Base-by-base conservation (phyloP, 371 early-diverging fungal species). In the Rhizopus sp. region DNA sequence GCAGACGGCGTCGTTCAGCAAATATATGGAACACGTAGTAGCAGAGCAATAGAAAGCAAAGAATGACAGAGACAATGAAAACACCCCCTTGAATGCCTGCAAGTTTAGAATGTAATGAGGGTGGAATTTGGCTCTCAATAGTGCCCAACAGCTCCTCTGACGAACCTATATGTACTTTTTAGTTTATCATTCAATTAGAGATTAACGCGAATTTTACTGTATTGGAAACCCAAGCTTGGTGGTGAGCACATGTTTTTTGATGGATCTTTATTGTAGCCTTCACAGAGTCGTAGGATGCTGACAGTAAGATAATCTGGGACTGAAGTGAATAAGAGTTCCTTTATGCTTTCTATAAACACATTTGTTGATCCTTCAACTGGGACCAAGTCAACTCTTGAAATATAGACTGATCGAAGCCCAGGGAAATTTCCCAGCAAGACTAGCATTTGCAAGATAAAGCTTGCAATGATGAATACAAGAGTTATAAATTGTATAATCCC, bases 381-480 rank as follows among this genome's bases (percentile, higher is more conserved):
- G 16, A 35, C 30, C 5, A 59, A 15, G 5, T 59, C 41, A 10
- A 64, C 33, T 15, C 60, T 50, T 39, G 55, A 38, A 9, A 64
- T 59, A 31, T 64, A 51, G 3, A 64, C 55, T 29, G 55, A 55
- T 45, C 52, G 59, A n/a, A 64, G 48, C 2, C 55, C 52, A 45
- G 33, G 50, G n/a, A 55, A 64, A 34, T 59, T 59, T 10, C 60
- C 64, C 15, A 64, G 23, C 30, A 64, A 30, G 7, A 39, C 45
- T 2, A 64, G 16, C 0, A 64, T 59, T 39, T 64, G 64, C n/a
- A 64, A 41, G 12, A 64, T 55, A 7, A 64, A 55, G n/a, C 64
- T 64, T 13, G 60, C 64, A 15, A 53, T n/a, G 7, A 64, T 64
- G 7, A 64, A 44, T 30, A 55, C 3, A 8, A 49, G 37, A 35